Evolutionary conservation across 2,329 filamentous ascomycete species (phyloP).

Genomic region (Achaetomium macrosporum): DNA sequence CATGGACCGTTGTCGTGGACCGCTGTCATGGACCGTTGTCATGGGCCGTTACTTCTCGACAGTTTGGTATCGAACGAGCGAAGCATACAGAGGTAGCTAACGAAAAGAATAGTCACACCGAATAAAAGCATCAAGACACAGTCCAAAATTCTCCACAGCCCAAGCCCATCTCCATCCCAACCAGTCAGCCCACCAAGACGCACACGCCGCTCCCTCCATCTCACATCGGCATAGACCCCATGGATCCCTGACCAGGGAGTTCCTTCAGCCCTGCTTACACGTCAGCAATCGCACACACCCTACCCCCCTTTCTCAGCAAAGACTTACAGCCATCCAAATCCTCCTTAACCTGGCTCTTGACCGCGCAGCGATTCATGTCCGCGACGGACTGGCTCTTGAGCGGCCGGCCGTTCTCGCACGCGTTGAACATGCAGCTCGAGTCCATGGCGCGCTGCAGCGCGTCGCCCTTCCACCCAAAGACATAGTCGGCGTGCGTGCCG

Average conservation of each 20-base stretch:
- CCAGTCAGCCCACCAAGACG: background rate
- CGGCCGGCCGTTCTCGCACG: slow-evolving; percentile 29
- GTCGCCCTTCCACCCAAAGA: slow-evolving; percentile 33
- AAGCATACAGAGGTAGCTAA: no score
- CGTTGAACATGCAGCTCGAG: slow-evolving; percentile 30
- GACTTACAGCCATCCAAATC: slow-evolving; percentile 31
- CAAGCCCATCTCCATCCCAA: background rate
- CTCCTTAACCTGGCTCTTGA: slow-evolving; percentile 28
- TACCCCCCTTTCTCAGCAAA: background rate
- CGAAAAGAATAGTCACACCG: no score
- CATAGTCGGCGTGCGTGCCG: slow-evolving; percentile 31
- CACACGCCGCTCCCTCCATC: background rate
- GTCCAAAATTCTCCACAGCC: background rate
- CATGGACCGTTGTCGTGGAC: no score
- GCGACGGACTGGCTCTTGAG: slow-evolving; percentile 31
- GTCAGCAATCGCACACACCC: background rate
- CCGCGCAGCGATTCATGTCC: slow-evolving; percentile 30
- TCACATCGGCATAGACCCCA: background rate
- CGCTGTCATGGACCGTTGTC: no score
- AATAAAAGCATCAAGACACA: no score
- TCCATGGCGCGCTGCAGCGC: slow-evolving; percentile 31
- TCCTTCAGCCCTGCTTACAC: background rate
- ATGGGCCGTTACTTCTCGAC: no score
- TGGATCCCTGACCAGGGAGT: slow-evolving; percentile 3
- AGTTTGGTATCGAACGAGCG: no score